A percentile compares a stretch with the other conserved stretches of the same genome.
Conservation (phyloP, 805 yeast species). For the Spathaspora sp. region DNA sequence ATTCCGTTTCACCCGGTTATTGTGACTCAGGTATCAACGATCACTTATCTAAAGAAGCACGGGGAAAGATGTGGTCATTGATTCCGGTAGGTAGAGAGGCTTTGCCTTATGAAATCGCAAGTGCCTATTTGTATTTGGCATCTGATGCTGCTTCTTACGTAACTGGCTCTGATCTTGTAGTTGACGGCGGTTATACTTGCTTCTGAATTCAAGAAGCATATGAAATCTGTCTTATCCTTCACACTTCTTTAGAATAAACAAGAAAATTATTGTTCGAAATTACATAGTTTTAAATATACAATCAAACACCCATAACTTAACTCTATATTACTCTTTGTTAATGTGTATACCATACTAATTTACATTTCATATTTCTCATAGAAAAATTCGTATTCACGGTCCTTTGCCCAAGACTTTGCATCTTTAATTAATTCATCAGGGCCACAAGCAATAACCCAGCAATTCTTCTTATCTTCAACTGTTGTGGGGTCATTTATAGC, state of each 20-base stretch:
- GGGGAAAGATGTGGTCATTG: conserved; percentile 35
- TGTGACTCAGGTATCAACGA: conserved; percentile 14
- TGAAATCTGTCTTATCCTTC: neutral
- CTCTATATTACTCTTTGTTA: neutral
- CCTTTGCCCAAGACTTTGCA: conserved; percentile 34
- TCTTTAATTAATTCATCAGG: conserved; percentile 43
- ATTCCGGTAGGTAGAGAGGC: conserved; percentile 46
- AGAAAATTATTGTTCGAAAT: too few species aligned
- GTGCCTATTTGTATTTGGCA: conserved; percentile 44
- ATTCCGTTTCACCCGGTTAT: conserved; percentile 34
- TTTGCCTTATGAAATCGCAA: conserved; percentile 39
- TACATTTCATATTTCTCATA: conserved; percentile 42
- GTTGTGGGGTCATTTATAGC: conserved; percentile 21
- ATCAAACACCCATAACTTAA: neutral
- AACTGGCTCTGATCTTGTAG: conserved; percentile 42
- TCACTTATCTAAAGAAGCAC: conserved; percentile 15
- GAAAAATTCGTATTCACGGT: conserved; percentile 32
- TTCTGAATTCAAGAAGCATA: neutral
- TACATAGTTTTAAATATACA: too few species aligned
- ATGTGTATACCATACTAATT: conserved; percentile 1
- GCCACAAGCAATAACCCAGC: conserved; percentile 60
- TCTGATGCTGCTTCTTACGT: conserved; percentile 41
- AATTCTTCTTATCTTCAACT: conserved; percentile 29
- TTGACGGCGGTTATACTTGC: conserved; percentile 46
- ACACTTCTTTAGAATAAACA: too few species aligned